Evolutionary conservation across 768 basidiomycete species (phyloP), one percentile per base, ranked within the genome.

Genomic region (Dacryopinax spathularia): DNA sequence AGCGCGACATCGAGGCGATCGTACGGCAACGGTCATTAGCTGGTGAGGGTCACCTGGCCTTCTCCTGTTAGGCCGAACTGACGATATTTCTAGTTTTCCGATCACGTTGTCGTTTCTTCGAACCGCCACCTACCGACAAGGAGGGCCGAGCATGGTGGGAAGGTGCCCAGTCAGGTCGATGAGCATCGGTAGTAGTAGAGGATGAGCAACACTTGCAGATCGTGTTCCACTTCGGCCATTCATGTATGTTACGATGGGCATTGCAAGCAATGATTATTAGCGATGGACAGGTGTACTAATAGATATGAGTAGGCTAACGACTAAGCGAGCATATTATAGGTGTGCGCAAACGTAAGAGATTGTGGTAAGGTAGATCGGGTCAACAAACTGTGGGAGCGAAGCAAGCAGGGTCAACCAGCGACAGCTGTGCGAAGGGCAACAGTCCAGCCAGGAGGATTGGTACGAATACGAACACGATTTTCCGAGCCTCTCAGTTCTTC

Each of bases 101-200:
- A 64, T 80, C 86, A 44, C 85, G 88, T 60, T 92, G 89, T 76
- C 82, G 81, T 70, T 90, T 86, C 72, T 92, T 90, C 72, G 76
- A 79, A 60, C 87, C 88, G 6, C 85, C 88, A 61, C 13, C 34
- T 27, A 59, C 65, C 18, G 69, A 70, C 59, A 20, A 44, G 7
- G 70, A 71, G 41, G 66, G 65, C 15, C 41, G 69, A 33, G 62
- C 66, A 37, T 71, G 70, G 70, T 71, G 70, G 70, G 69, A 70
- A 7, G 36, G 36, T 12, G 63, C 60, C 1, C 44, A 37, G 33
- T 61, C 65, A 2, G 43, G 43, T 3, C 63, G 60, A 61, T 66
- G 48, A n/a, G n/a, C n/a, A n/a, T n/a, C n/a, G n/a, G n/a, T n/a
- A n/a, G n/a, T n/a, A n/a, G n/a, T n/a, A n/a, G n/a, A n/a, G n/a